phyloP scores from a whole-genome alignment of 225 moss, liverwort and hornwort species.

The Pseudisothecium myosuroides region DNA sequence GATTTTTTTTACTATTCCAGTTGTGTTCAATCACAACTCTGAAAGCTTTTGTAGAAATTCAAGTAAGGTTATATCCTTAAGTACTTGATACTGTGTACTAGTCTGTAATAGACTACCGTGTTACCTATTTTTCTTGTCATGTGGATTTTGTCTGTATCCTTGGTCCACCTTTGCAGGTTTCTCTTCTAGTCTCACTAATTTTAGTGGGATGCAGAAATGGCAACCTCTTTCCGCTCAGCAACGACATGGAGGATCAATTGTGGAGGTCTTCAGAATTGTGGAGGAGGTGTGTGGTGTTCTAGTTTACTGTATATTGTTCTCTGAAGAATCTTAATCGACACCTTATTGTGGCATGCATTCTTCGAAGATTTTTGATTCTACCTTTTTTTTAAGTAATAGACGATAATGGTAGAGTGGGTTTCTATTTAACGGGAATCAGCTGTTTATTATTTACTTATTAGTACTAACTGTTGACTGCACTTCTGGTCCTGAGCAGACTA shows the following conservation, averaged over 20 bases:
- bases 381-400: neutral
- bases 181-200: neutral
- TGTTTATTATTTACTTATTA: neutral
- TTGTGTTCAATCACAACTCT: neutral
- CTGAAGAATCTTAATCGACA: neutral
- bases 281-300: slow-evolving; percentile 55
- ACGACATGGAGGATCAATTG: slow-evolving; percentile 73
- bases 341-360: neutral
- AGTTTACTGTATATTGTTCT: neutral
- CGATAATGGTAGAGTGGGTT: neutral
- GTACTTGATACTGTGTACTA: neutral
- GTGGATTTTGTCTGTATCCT: neutral
- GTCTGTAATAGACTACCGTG: neutral
- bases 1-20: neutral
- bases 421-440: neutral
- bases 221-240: slow-evolving; percentile 78
- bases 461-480: neutral
- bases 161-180: neutral
- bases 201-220: slow-evolving; percentile 57
- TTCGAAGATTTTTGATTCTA: neutral
- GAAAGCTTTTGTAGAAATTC: neutral
- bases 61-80: neutral
- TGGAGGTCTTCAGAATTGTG: slow-evolving; percentile 91
- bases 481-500: slow-evolving; percentile 48
- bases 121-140: neutral